These are phyloP conservation scores for Daphne laureola DNA, from an alignment of 441 rosid species.

Conservation along the genomic window DNA sequence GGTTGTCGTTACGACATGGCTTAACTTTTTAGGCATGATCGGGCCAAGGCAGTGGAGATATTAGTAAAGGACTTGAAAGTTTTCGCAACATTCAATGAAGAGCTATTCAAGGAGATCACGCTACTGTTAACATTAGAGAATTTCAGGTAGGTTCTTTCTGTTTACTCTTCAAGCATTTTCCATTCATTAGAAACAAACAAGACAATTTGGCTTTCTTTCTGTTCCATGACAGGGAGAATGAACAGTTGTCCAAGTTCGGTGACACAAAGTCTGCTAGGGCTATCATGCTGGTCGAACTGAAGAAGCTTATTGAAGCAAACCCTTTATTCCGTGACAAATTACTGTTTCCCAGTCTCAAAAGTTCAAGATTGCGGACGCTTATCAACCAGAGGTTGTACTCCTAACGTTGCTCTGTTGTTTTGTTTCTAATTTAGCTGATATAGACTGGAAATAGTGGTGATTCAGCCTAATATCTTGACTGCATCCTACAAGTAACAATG, in stretches of 20 bases:
- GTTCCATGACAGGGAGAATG: slow-evolving; percentile 68
- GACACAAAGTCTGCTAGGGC: slow-evolving; percentile 96
- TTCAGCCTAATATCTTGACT: too few species aligned
- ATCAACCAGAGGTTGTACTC: slow-evolving; percentile 78
- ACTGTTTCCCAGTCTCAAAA: slow-evolving; percentile 86
- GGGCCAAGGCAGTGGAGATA: slow-evolving; percentile 92
- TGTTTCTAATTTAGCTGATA: slow-evolving; percentile 11
- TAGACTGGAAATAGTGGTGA: background rate
- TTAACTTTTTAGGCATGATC: slow-evolving; percentile 63
- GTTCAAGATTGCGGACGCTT: slow-evolving; percentile 79
- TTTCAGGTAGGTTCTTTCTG: slow-evolving; percentile 46
- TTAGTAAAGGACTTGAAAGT: slow-evolving; percentile 92
- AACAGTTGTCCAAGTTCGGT: slow-evolving; percentile 91
- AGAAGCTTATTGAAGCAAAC: slow-evolving; percentile 96
- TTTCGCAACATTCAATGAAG: slow-evolving; percentile 91
- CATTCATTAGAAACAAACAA: background rate
- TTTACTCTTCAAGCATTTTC: slow-evolving; percentile 2
- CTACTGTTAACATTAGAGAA: slow-evolving; percentile 90
- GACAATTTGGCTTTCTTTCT: slow-evolving; percentile 7
- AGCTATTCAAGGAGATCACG: slow-evolving; percentile 95
- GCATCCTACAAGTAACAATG: too few species aligned
- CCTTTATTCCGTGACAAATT: slow-evolving; percentile 91
- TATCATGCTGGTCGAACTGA: slow-evolving; percentile 93
- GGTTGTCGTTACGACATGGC: slow-evolving; percentile 9
- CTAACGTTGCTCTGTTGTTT: background rate